Conservation (phyloP, 2,329 filamentous ascomycete species). For the Sporothrix protearum region DNA sequence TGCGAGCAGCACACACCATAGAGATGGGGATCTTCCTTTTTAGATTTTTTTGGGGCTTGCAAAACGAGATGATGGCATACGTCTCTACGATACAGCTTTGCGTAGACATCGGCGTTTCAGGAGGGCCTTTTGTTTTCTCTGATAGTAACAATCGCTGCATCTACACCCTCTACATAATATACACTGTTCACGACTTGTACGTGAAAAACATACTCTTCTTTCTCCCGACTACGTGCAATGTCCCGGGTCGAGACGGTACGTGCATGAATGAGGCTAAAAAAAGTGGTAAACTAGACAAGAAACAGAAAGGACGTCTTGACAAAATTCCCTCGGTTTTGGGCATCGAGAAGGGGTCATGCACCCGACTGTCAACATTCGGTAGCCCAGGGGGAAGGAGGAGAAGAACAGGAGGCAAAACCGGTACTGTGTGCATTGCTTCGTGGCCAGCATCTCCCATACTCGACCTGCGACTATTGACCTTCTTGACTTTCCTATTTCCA, state of each 20-base stretch:
- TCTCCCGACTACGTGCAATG: no score
- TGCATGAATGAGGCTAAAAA: not conserved
- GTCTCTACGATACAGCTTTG: not conserved
- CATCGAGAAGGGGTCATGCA: not conserved
- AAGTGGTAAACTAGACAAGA: not conserved
- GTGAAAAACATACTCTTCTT: no score
- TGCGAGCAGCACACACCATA: not conserved
- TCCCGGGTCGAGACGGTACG: no score
- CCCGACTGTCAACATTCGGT: not conserved
- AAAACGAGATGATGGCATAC: not conserved
- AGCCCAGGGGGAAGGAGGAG: not conserved
- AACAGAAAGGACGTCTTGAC: not conserved
- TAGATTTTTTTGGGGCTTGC: not conserved
- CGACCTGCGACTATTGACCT: not conserved
- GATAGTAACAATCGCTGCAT: no score
- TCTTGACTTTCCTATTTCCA: not conserved
- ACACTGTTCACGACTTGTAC: not conserved
- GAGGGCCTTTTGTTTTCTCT: not conserved
- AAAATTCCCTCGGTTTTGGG: not conserved
- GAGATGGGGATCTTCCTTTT: not conserved
- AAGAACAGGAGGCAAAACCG: not conserved
- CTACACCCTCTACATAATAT: not conserved
- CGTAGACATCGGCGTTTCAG: not conserved
- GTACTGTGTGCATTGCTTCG: not conserved
- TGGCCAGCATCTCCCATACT: not conserved